A percentile compares a stretch with the other conserved stretches of the same genome.
These are phyloP conservation scores for Trichoderma cornu-damae DNA, from an alignment of 2,329 filamentous ascomycete genomes.

Conservation along the genomic window DNA sequence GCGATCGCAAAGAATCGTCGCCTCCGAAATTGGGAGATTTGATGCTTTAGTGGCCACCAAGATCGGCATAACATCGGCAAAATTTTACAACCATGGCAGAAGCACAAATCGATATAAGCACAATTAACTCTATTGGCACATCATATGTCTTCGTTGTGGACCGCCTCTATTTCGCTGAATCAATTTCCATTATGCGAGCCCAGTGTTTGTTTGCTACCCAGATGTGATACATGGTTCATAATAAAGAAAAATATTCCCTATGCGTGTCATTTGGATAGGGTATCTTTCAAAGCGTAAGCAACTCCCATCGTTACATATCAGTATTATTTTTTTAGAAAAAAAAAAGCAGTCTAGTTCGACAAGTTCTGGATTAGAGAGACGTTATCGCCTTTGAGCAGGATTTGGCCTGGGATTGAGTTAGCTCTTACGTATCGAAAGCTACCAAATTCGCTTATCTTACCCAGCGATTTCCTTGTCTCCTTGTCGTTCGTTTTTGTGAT, in stretches of 20 bases:
- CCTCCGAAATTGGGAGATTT: neutral
- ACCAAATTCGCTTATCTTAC: slow-evolving; percentile 42
- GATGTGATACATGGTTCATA: slow-evolving; percentile 11
- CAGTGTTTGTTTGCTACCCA: slow-evolving; percentile 11
- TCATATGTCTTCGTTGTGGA: neutral
- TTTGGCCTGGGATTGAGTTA: slow-evolving; percentile 60
- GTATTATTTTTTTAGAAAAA: too few species aligned
- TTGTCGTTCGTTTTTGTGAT: slow-evolving; percentile 71
- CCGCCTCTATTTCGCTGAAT: neutral
- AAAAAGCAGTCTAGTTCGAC: slow-evolving; percentile 26
- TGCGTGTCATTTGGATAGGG: slow-evolving; percentile 11
- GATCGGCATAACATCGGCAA: slow-evolving; percentile 16
- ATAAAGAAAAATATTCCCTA: slow-evolving; percentile 8
- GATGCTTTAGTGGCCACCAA: neutral
- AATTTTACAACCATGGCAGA: neutral
- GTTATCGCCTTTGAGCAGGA: slow-evolving; percentile 83
- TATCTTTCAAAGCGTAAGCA: slow-evolving; percentile 8
- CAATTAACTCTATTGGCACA: too few species aligned
- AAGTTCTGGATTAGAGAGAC: slow-evolving; percentile 70
- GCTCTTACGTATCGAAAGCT: slow-evolving; percentile 12
- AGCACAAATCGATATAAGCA: neutral
- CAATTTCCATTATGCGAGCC: slow-evolving; percentile 12
- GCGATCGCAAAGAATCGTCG: neutral
- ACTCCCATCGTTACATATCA: slow-evolving; percentile 7
- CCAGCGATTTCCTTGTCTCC: slow-evolving; percentile 72